A percentile compares a stretch with the other conserved stretches of the same genome.
phyloP scores from a whole-genome alignment of 1,139 yeast genomes.

The Candida tetrigidarum region DNA sequence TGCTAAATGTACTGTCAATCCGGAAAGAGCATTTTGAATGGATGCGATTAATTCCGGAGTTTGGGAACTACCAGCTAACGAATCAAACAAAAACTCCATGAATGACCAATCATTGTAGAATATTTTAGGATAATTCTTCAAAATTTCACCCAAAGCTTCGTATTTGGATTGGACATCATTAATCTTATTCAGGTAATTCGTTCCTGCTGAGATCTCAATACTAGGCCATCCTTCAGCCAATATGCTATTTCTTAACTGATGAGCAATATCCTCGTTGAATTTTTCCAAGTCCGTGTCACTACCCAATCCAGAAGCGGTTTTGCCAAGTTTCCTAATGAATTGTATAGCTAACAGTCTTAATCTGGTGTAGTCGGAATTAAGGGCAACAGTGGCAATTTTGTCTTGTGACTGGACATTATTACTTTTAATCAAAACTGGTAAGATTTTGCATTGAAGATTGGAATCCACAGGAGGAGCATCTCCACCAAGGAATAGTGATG shows the following conservation, averaged over 20 bases:
- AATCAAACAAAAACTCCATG: slow-evolving; percentile 70
- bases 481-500: slow-evolving; percentile 52
- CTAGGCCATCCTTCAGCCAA: slow-evolving; percentile 65
- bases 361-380: slow-evolving; percentile 53
- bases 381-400: slow-evolving; percentile 55
- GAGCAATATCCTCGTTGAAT: slow-evolving; percentile 49
- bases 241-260: slow-evolving; percentile 54
- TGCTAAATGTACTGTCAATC: slow-evolving; percentile 55
- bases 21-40: slow-evolving; percentile 73
- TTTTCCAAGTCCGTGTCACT: slow-evolving; percentile 20
- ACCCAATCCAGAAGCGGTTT: slow-evolving; percentile 23
- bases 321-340: slow-evolving; percentile 61
- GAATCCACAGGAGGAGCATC: slow-evolving; percentile 55
- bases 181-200: slow-evolving; percentile 22
- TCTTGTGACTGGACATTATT: slow-evolving; percentile 46
- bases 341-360: slow-evolving; percentile 57
- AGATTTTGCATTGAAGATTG: slow-evolving; percentile 60
- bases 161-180: slow-evolving; percentile 58
- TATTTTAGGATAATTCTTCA: slow-evolving; percentile 53
- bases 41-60: slow-evolving; percentile 63
- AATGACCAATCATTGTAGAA: slow-evolving; percentile 51
- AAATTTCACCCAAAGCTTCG: slow-evolving; percentile 73
- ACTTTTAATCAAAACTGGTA: slow-evolving; percentile 58
- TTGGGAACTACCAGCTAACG: slow-evolving; percentile 61
- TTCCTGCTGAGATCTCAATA: slow-evolving; percentile 32